A percentile compares a stretch with the other conserved stretches of the same genome.
These are phyloP conservation scores for Mucuna pruriens DNA, from an alignment of 306 rosid genomes.

Conservation along the genomic window DNA sequence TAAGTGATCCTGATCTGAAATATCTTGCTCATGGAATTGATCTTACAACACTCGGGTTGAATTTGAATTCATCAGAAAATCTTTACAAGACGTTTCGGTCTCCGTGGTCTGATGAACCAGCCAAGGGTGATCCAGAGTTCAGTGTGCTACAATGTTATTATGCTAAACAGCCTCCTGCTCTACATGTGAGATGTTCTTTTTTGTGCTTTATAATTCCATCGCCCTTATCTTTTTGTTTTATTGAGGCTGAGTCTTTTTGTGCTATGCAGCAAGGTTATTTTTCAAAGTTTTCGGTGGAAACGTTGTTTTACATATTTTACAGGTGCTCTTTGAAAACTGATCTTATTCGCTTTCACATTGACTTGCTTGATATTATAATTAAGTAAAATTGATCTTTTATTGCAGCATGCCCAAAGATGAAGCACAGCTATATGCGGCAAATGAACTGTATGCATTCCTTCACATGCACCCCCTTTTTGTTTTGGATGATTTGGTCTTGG, in stretches of 20 bases:
- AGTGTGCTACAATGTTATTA: constrained; percentile 81
- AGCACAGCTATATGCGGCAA: constrained; percentile 83
- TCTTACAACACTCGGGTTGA: constrained; percentile 87
- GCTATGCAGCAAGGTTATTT: constrained; percentile 79
- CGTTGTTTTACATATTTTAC: constrained; percentile 91
- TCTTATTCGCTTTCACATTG: background rate
- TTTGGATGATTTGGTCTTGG: constrained; percentile 9
- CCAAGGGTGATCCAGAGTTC: constrained; percentile 94
- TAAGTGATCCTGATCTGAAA: constrained; percentile 88
- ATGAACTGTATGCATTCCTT: constrained; percentile 79
- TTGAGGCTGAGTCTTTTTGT: constrained; percentile 31
- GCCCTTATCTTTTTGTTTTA: constrained; percentile 3
- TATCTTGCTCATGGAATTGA: constrained; percentile 97
- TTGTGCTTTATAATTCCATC: constrained; percentile 8
- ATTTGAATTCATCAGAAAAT: constrained; percentile 92
- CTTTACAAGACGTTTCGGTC: constrained; percentile 96
- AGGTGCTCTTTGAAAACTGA: constrained; percentile 57
- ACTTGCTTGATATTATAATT: background rate
- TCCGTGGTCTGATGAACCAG: constrained; percentile 98
- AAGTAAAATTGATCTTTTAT: constrained; percentile 7
- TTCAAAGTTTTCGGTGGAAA: constrained; percentile 74
- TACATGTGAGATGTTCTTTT: constrained; percentile 62
- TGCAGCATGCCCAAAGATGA: constrained; percentile 97
- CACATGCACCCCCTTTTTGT: background rate
- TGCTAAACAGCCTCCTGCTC: constrained; percentile 76